These are phyloP conservation scores for Nelumbo lutea DNA, from an alignment of 164 flowering plant species.

Conservation along the genomic window DNA sequence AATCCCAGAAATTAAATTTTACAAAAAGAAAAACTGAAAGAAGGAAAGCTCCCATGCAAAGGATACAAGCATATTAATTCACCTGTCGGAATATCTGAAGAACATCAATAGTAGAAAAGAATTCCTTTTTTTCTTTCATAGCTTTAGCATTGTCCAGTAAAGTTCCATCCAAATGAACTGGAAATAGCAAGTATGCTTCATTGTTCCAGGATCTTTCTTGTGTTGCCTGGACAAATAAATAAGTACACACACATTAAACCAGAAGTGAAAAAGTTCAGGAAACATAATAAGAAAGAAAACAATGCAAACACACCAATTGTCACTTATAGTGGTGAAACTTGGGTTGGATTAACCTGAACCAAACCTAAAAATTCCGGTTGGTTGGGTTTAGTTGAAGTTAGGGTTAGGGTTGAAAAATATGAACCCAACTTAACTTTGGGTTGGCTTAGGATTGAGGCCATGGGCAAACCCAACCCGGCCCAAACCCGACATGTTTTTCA, in stretches of 20 bases:
- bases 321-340: neutral
- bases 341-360: too few relatives aligned
- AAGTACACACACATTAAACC: constrained; percentile 5
- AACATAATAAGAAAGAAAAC: neutral
- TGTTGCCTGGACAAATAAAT: constrained; percentile 36
- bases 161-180: constrained; percentile 96
- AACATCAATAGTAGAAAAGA: constrained; percentile 72
- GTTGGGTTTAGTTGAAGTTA: too few relatives aligned
- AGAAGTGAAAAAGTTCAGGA: neutral
- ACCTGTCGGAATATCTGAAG: constrained; percentile 96
- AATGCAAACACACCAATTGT: neutral
- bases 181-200: constrained; percentile 95
- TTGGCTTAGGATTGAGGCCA: too few relatives aligned
- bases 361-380: too few relatives aligned
- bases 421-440: too few relatives aligned
- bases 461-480: too few relatives aligned
- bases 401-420: too few relatives aligned
- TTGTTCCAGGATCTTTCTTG: constrained; percentile 73
- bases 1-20: neutral
- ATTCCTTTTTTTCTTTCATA: constrained; percentile 80
- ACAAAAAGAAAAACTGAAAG: neutral
- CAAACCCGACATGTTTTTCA: too few relatives aligned
- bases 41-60: neutral
- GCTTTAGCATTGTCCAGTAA: constrained; percentile 65
- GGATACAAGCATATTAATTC: constrained; percentile 8